phyloP scores from a whole-genome alignment of 73 alveolate species.

The Stentor coeruleus region DNA sequence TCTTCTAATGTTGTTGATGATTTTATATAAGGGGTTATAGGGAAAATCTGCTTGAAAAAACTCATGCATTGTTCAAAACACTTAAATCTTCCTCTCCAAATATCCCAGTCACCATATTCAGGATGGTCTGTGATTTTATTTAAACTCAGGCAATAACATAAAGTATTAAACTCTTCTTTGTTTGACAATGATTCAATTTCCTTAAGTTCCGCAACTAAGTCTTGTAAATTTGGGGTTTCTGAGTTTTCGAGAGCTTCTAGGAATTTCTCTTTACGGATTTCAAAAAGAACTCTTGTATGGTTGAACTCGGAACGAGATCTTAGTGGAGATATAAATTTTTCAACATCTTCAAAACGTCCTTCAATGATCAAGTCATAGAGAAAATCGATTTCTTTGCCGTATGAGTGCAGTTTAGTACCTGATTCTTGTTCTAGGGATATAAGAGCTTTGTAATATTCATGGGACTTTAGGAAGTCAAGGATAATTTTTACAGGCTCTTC shows the following conservation, averaged over 20 bases:
- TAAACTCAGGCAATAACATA: slow-evolving; percentile 65
- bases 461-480: slow-evolving; percentile 49
- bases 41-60: neutral
- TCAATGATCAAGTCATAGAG: slow-evolving; percentile 75
- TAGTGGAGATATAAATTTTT: slow-evolving; percentile 73
- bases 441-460: slow-evolving; percentile 54
- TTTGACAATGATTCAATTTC: slow-evolving; percentile 58
- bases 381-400: slow-evolving; percentile 84
- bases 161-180: slow-evolving; percentile 62
- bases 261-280: slow-evolving; percentile 84
- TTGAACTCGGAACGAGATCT: slow-evolving; percentile 66
- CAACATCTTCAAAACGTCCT: slow-evolving; percentile 89
- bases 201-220: slow-evolving; percentile 49
- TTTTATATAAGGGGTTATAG: neutral
- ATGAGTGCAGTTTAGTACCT: slow-evolving; percentile 53
- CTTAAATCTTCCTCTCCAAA: slow-evolving; percentile 64
- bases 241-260: slow-evolving; percentile 65
- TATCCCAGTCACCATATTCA: slow-evolving; percentile 61
- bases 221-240: slow-evolving; percentile 46
- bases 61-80: slow-evolving; percentile 53
- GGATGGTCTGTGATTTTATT: slow-evolving; percentile 61
- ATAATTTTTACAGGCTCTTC: slow-evolving; percentile 25
- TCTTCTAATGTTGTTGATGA: slow-evolving; percentile 18
- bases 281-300: slow-evolving; percentile 65
- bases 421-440: slow-evolving; percentile 84